phyloP scores from a whole-genome alignment of 2,329 filamentous ascomycete genomes.

The Venturia asperata region DNA sequence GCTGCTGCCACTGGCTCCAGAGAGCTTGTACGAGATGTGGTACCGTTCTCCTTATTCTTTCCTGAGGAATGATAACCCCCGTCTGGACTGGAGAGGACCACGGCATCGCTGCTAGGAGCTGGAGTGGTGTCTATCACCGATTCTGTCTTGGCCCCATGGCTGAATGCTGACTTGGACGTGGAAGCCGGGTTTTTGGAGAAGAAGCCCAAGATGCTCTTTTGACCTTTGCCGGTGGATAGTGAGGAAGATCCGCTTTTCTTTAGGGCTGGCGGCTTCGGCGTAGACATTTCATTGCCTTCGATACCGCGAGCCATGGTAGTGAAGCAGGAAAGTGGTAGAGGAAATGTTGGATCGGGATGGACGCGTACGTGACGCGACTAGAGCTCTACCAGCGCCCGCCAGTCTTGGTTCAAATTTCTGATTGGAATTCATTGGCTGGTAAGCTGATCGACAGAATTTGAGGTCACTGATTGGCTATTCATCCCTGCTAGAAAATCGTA shows the following conservation, averaged over 20 bases:
- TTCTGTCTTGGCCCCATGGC: slow-evolving; percentile 39
- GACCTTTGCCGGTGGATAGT: slow-evolving; percentile 50
- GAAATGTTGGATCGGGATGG: too few species aligned
- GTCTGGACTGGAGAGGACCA: slow-evolving; percentile 57
- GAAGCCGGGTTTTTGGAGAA: slow-evolving; percentile 44
- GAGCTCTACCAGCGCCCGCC: too few species aligned
- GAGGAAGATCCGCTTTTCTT: slow-evolving; percentile 43
- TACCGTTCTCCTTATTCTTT: slow-evolving; percentile 48
- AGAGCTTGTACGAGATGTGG: slow-evolving; percentile 37
- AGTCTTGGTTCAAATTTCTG: too few species aligned
- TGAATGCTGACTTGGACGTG: slow-evolving; percentile 15
- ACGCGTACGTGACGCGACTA: too few species aligned
- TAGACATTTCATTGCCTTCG: slow-evolving; percentile 42
- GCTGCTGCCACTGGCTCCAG: slow-evolving; percentile 25
- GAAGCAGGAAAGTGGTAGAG: too few species aligned
- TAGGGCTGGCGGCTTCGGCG: slow-evolving; percentile 34
- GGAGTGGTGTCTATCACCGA: slow-evolving; percentile 58
- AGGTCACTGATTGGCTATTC: too few species aligned
- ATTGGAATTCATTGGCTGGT: too few species aligned
- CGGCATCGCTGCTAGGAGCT: slow-evolving; percentile 70
- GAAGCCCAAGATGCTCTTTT: slow-evolving; percentile 71
- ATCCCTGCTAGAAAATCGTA: too few species aligned
- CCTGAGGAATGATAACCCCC: slow-evolving; percentile 29
- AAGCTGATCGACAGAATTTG: too few species aligned
- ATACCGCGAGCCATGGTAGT: slow-evolving; percentile 38